phyloP scores from a whole-genome alignment of 192 early-diverging fungal genomes.

The Mortierella antarctica region DNA sequence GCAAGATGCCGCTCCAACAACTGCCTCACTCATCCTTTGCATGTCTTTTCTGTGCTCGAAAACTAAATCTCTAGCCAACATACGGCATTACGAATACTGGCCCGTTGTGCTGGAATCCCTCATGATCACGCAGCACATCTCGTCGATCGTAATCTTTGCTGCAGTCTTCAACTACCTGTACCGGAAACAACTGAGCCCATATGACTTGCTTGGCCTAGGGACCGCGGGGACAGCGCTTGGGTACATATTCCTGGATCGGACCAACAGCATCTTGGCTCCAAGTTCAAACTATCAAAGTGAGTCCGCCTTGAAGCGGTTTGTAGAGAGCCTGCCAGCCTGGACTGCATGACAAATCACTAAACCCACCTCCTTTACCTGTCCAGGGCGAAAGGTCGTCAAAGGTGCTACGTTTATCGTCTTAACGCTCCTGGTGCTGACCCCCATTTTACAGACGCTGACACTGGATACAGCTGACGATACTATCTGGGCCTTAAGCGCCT shows the following conservation, averaged over 20 bases:
- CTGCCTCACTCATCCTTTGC: too few species aligned
- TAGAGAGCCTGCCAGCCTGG: too few species aligned
- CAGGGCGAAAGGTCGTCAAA: conserved; percentile 65
- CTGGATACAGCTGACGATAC: conserved; percentile 90
- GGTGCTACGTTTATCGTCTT: conserved; percentile 78
- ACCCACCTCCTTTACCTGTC: too few species aligned
- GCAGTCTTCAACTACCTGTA: conserved; percentile 86
- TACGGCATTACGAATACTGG: conserved; percentile 87
- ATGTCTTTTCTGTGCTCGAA: not conserved
- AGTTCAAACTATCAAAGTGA: conserved; percentile 60
- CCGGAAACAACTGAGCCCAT: conserved; percentile 62
- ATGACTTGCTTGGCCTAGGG: conserved; percentile 68
- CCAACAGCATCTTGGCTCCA: conserved; percentile 54
- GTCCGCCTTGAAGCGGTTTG: too few species aligned
- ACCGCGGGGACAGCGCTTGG: conserved; percentile 67
- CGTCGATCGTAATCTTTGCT: conserved; percentile 88
- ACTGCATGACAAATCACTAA: too few species aligned
- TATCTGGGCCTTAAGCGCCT: conserved; percentile 91
- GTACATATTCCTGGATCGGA: conserved; percentile 79
- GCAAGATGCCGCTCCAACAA: not conserved
- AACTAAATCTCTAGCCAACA: conserved; percentile 69
- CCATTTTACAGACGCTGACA: conserved; percentile 92
- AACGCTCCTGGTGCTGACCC: conserved; percentile 85
- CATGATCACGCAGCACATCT: conserved; percentile 88
- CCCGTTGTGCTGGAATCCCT: conserved; percentile 78